Evolutionary conservation across 2,329 filamentous ascomycete species (phyloP), one percentile per base, ranked within the genome.

Genomic region (Nemania sp.): DNA sequence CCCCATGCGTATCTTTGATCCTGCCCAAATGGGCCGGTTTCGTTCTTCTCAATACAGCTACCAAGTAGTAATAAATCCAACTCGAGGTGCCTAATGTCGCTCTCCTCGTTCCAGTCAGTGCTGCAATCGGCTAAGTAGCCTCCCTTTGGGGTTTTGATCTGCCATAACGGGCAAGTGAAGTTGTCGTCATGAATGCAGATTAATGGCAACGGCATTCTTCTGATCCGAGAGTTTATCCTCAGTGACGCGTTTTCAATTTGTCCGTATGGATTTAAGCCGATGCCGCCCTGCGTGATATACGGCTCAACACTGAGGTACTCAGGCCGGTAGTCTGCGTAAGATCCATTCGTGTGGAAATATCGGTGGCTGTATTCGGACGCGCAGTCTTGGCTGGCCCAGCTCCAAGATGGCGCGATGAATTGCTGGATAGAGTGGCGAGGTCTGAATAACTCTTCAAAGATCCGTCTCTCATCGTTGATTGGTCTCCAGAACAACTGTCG

Each of bases 401-500:
- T 48, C 45, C 33, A 48, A 14, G 45, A 48, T 2, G 45, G 45
- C 15, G 45, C 34, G 20, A 48, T 39, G 45, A 37, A 48, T 30
- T 23, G 2, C 23, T 6, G 9, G 17, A 22, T 11, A 28, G 45
- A 48, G 23, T 23, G 23, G 11, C 11, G 15, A 30, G 36, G n/a
- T 9, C 31, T 24, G 17, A 48, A 30, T 5, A 39, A n/a, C n/a
- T 48, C 19, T 19, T 28, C 23, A 22, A 48, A 40, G 1, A 6
- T 37, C 30, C 6, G 23, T 20, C 12, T 33, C 15, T 8, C 36
- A 3, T 31, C 42, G 9, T 28, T 19, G 6, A n/a, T n/a, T n/a
- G n/a, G n/a, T n/a, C n/a, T 12, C 45, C 45, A 48, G 36, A 48
- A 47, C 31, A 47, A 48, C 26, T 48, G 45, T 15, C 45, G 45